Base-by-base conservation (phyloP, 805 yeast genomes). In the Helenozyma rhizophorensis region DNA sequence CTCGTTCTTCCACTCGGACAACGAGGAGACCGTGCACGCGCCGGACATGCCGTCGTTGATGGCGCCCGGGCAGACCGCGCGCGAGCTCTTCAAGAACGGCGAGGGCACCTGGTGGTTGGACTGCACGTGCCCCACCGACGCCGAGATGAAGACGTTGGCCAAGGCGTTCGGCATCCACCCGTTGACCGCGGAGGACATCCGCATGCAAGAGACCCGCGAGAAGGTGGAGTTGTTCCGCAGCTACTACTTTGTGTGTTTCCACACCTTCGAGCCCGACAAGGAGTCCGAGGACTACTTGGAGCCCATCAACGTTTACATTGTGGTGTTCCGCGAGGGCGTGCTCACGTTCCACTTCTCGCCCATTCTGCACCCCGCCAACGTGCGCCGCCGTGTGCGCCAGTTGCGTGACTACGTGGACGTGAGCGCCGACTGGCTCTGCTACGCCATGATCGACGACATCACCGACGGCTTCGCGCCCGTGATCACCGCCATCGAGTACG, bases 131-230 rank as follows among this genome's bases (percentile, higher is more conserved):
- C 97, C 98, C 5, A 86, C 96, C 0, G 97, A 90, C 53, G 79
- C 80, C 14, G 98, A 93, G 61, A 87, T 93, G 96, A 83, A 83
- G 53, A 80, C 85, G 48, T 58, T 93, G 25, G 82, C 96, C 8
- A 89, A 89, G 50, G 93, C 97, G 0, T 90, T 90, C 59, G 96
- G 96, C 8, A 86, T 90, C 62, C 98, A 90, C 68, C 98, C 98
- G 19, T 78, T 90, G 68, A 90, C 98, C 0, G 88, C 96, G 1
- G 98, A 90, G 64, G 98, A 90, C 78, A 89, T 90, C 44, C 70
- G 96, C 36, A 84, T 87, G 77, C 95, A 89, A 63, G 98, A 90
- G 64, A 78, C 96, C 15, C 88, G 98, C 62, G 98, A 90, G 65
- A 90, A 90, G 61, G 97, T 90, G 19, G 98, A 90, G 62, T 68